These are phyloP conservation scores for Eucalyptus viminalis DNA, from an alignment of 345 rosid species.

Conservation along the genomic window DNA sequence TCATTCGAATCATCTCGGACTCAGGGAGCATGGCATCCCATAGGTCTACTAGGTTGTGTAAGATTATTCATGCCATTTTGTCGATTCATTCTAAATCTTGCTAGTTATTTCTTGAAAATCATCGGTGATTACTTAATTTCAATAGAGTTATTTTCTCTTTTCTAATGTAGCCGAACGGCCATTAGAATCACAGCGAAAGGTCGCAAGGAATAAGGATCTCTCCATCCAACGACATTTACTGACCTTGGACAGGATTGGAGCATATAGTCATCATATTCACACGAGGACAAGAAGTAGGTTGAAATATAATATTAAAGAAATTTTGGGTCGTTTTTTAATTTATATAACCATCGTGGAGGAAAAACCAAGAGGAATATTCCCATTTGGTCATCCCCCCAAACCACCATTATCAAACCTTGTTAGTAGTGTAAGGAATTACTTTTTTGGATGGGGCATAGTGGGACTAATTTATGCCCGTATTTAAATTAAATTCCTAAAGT, in stretches of 20 bases:
- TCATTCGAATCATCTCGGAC: background rate
- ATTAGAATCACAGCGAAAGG: background rate
- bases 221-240: background rate
- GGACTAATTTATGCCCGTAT: background rate
- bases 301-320: background rate
- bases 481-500: background rate
- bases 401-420: background rate
- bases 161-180: background rate
- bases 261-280: background rate
- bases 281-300: background rate
- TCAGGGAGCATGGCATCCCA: too few species aligned
- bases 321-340: background rate
- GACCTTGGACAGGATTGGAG: background rate
- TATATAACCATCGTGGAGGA: background rate
- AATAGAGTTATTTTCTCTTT: background rate
- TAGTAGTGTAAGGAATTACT: background rate
- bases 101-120: background rate
- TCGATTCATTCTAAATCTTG: background rate
- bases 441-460: background rate
- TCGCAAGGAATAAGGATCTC: background rate
- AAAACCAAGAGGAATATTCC: background rate
- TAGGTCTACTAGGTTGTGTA: background rate
- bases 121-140: background rate
- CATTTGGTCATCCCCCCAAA: background rate
- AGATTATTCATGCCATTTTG: background rate